Evolutionary conservation across 352 stramenopile species (phyloP).

Genomic region (Phytophthora boehmeriae): DNA sequence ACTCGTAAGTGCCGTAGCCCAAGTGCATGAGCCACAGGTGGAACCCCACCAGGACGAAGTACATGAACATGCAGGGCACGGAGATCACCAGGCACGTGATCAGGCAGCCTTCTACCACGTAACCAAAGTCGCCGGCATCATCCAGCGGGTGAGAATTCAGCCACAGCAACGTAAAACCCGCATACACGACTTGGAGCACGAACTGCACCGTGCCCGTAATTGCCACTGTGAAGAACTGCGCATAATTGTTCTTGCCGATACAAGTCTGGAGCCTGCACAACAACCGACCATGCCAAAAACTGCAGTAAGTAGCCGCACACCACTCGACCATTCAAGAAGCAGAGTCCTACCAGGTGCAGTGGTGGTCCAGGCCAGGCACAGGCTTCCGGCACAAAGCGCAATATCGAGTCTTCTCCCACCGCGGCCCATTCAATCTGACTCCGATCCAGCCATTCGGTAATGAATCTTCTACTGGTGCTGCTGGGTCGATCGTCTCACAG

Average conservation of each 20-base stretch:
- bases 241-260: constrained; percentile 83
- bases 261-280: constrained; percentile 78
- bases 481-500: constrained; percentile 74
- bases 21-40: constrained; percentile 81
- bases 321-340: not conserved
- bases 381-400: constrained; percentile 82
- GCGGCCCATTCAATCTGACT: constrained; percentile 60
- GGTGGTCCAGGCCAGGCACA: constrained; percentile 82
- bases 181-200: constrained; percentile 62
- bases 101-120: constrained; percentile 54
- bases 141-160: constrained; percentile 41
- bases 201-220: constrained; percentile 73
- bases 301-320: not conserved
- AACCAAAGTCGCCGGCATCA: constrained; percentile 27
- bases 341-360: constrained; percentile 76
- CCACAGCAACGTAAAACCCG: constrained; percentile 55
- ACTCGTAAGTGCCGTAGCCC: constrained; percentile 89
- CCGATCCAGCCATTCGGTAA: constrained; percentile 68
- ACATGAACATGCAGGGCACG: constrained; percentile 85
- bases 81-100: constrained; percentile 64
- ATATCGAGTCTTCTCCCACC: constrained; percentile 85
- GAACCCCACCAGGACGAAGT: constrained; percentile 83
- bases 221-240: constrained; percentile 88
- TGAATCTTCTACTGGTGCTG: constrained; percentile 39
- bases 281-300: no score